Conservation (phyloP, 352 stramenopile species). For the Phytopythium helicoides region DNA sequence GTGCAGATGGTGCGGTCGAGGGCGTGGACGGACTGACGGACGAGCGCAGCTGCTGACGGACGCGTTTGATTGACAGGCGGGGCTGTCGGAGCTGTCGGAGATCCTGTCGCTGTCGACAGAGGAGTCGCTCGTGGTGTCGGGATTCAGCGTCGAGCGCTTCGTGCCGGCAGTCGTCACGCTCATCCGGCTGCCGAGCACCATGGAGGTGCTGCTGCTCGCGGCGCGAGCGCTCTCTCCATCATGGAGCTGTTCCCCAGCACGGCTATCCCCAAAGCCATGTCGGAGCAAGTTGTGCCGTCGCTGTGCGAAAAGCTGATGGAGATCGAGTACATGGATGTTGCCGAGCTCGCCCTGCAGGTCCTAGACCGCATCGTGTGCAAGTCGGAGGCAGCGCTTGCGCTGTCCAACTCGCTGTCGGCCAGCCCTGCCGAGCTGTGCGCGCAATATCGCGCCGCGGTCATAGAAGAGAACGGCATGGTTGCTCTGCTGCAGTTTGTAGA, state of each 20-base stretch:
- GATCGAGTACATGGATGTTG: constrained; percentile 85
- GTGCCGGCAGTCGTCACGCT: constrained; percentile 41
- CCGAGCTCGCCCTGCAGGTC: constrained; percentile 66
- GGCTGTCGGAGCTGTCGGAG: constrained; percentile 60
- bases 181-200: constrained; percentile 37
- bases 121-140: constrained; percentile 59
- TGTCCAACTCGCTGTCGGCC: neutral
- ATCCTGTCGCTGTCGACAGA: constrained; percentile 71
- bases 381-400: constrained; percentile 6
- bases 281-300: constrained; percentile 41
- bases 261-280: constrained; percentile 41
- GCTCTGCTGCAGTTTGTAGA: constrained; percentile 77
- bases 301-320: constrained; percentile 72
- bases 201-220: constrained; percentile 64
- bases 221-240: constrained; percentile 47
- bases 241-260: constrained; percentile 51
- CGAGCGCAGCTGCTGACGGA: constrained; percentile 7
- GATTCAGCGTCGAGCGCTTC: constrained; percentile 62
- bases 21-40: too few relatives aligned
- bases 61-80: constrained; percentile 17
- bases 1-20: constrained; percentile 33
- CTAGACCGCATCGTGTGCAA: constrained; percentile 57
- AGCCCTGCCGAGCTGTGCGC: constrained; percentile 15
- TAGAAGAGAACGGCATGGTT: constrained; percentile 62
- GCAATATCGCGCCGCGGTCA: constrained; percentile 38